These are phyloP conservation scores for Fusarium temperatum DNA, from an alignment of 2,329 filamentous ascomycete genomes.

Conservation along the genomic window DNA sequence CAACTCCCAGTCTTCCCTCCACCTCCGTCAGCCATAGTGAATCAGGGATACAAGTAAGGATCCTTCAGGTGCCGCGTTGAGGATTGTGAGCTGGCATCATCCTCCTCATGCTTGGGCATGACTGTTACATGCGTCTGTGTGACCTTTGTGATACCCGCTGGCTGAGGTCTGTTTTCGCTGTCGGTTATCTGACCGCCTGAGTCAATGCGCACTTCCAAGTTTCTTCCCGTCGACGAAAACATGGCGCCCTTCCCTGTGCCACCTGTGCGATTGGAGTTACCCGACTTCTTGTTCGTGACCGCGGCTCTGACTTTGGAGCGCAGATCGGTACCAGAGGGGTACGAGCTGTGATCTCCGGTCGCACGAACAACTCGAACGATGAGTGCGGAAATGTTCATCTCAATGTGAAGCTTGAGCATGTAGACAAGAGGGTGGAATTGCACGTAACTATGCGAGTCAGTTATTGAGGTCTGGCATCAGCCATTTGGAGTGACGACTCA, in stretches of 20 bases:
- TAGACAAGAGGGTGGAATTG: constrained; percentile 41
- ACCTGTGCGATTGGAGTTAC: background rate
- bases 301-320: constrained; percentile 16
- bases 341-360: constrained; percentile 35
- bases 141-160: constrained; percentile 35
- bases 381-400: constrained; percentile 38
- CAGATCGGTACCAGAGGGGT: constrained; percentile 27
- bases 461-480: background rate
- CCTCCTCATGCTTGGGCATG: constrained; percentile 23
- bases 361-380: constrained; percentile 39
- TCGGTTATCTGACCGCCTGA: background rate
- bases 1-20: background rate
- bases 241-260: background rate
- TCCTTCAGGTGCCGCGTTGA: constrained; percentile 34
- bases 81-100: constrained; percentile 35
- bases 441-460: constrained; percentile 26
- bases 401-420: constrained; percentile 39
- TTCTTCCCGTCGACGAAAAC: constrained; percentile 14
- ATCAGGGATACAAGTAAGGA: constrained; percentile 3
- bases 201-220: constrained; percentile 23
- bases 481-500: background rate
- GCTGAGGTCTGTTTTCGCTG: background rate
- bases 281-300: background rate
- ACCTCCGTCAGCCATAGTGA: background rate
- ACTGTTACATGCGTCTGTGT: constrained; percentile 36